A percentile compares a stretch with the other conserved stretches of the same genome.
Conservation (phyloP, 352 stramenopile genomes). For the Phytophthora pluvialis region DNA sequence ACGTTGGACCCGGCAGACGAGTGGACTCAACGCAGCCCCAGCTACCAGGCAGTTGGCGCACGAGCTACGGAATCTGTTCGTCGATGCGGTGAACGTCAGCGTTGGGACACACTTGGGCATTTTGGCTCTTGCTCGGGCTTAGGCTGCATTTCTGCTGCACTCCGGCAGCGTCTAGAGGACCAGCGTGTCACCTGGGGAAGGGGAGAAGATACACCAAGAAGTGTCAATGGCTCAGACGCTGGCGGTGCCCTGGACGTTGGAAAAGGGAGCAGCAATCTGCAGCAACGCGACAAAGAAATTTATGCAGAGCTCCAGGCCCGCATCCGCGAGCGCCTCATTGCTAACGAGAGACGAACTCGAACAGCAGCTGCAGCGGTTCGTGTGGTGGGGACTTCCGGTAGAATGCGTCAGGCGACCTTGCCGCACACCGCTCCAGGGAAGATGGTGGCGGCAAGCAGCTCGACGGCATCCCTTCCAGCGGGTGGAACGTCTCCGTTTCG, state of each 20-base stretch:
- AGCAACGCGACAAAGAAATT: slow-evolving; percentile 24
- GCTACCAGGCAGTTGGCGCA: slow-evolving; percentile 53
- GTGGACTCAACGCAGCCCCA: slow-evolving; percentile 53
- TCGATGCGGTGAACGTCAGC: slow-evolving; percentile 36
- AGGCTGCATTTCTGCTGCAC: slow-evolving; percentile 4
- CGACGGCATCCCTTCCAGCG: slow-evolving; percentile 8
- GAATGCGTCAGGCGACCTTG: background rate
- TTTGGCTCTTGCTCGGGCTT: slow-evolving; percentile 24
- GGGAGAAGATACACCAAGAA: slow-evolving; percentile 6
- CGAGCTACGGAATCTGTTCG: slow-evolving; percentile 38
- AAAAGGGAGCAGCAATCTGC: background rate
- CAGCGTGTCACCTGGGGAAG: slow-evolving; percentile 29
- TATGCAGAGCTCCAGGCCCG: slow-evolving; percentile 31
- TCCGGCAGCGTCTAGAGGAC: slow-evolving; percentile 36
- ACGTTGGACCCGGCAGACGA: slow-evolving; percentile 39
- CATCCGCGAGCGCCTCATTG: slow-evolving; percentile 33
- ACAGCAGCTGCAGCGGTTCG: slow-evolving; percentile 31
- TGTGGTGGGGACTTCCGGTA: slow-evolving; percentile 3
- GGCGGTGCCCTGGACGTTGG: slow-evolving; percentile 4
- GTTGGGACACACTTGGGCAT: slow-evolving; percentile 56
- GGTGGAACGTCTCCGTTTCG: slow-evolving; percentile 5
- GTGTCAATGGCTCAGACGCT: slow-evolving; percentile 12
- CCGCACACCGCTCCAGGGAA: slow-evolving; percentile 30
- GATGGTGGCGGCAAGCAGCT: slow-evolving; percentile 15
- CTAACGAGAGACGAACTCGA: slow-evolving; percentile 29